Evolutionary conservation across 2,329 filamentous ascomycete genomes (phyloP).

Genomic region (Trichophyton rubrum): DNA sequence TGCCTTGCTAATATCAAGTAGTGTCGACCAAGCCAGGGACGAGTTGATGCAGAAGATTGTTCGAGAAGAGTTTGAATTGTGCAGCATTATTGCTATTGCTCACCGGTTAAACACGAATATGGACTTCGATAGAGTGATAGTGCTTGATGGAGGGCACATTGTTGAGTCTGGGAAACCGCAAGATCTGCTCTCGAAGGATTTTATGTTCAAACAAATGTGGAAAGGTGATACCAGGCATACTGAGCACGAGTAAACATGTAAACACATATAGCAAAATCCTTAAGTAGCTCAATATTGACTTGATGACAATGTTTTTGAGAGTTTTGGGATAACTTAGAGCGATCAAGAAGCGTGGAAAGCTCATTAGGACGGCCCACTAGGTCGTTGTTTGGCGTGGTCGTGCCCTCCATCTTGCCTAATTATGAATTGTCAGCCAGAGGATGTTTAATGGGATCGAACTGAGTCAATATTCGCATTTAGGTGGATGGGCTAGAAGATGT

Average conservation of each 20-base stretch:
- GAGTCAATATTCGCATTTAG: no score
- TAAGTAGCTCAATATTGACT: no score
- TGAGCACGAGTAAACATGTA: neutral
- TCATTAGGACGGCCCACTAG: no score
- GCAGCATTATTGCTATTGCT: slow-evolving; percentile 11
- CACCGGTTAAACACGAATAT: neutral
- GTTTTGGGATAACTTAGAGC: no score
- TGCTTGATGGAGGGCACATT: neutral
- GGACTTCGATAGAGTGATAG: neutral
- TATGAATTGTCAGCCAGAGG: no score
- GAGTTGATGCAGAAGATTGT: slow-evolving; percentile 9
- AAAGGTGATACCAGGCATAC: neutral
- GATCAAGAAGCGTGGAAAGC: no score
- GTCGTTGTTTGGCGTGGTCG: no score
- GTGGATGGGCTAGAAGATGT: no score
- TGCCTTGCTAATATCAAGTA: neutral
- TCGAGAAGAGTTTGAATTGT: slow-evolving; percentile 5
- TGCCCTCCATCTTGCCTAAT: no score
- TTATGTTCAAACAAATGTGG: neutral
- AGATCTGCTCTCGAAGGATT: neutral
- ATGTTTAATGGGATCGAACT: no score
- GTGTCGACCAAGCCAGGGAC: slow-evolving; percentile 10
- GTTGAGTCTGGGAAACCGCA: neutral
- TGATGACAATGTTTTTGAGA: no score
- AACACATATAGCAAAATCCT: no score